These are phyloP conservation scores for Botrytis porri DNA, from an alignment of 2,329 filamentous ascomycete species.

Conservation along the genomic window DNA sequence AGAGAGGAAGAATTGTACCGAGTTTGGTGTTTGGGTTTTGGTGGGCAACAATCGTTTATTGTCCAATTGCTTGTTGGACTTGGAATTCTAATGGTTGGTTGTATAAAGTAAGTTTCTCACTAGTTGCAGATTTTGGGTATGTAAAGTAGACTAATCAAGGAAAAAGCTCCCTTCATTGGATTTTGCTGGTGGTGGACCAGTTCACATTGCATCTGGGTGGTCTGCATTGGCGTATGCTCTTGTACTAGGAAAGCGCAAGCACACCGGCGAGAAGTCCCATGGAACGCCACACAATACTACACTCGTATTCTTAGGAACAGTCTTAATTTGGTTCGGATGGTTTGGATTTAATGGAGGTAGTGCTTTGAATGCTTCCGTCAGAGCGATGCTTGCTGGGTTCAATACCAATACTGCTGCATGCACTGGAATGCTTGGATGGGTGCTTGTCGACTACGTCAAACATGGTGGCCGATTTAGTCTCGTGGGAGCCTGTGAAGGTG, in stretches of 20 bases:
- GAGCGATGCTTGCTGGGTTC: conserved; percentile 53
- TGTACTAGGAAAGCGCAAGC: conserved; percentile 57
- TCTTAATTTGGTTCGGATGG: conserved; percentile 64
- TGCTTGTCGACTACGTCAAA: conserved; percentile 49
- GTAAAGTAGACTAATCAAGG: neutral
- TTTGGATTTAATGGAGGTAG: conserved; percentile 52
- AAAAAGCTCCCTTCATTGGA: conserved; percentile 42
- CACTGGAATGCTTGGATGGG: conserved; percentile 53
- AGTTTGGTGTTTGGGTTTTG: conserved; percentile 62
- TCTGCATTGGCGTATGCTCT: conserved; percentile 62
- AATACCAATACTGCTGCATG: conserved; percentile 58
- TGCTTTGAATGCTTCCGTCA: conserved; percentile 50
- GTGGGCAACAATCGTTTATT: conserved; percentile 66
- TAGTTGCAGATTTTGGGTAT: accelerated
- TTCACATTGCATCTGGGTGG: conserved; percentile 62
- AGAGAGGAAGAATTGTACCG: conserved; percentile 57
- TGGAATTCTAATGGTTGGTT: conserved; percentile 68
- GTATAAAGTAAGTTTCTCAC: conserved; percentile 42
- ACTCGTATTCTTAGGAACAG: conserved; percentile 61
- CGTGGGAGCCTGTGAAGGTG: conserved; percentile 52
- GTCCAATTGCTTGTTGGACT: conserved; percentile 61
- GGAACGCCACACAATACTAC: conserved; percentile 61
- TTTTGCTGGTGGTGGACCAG: conserved; percentile 49
- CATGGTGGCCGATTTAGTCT: conserved; percentile 49
- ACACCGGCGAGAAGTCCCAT: conserved; percentile 47